Percentiles rank a stretch among this genome's conserved stretches.
These are phyloP conservation scores for Phytopythium oedochilum DNA, from an alignment of 352 stramenopile genomes.

Conservation along the genomic window DNA sequence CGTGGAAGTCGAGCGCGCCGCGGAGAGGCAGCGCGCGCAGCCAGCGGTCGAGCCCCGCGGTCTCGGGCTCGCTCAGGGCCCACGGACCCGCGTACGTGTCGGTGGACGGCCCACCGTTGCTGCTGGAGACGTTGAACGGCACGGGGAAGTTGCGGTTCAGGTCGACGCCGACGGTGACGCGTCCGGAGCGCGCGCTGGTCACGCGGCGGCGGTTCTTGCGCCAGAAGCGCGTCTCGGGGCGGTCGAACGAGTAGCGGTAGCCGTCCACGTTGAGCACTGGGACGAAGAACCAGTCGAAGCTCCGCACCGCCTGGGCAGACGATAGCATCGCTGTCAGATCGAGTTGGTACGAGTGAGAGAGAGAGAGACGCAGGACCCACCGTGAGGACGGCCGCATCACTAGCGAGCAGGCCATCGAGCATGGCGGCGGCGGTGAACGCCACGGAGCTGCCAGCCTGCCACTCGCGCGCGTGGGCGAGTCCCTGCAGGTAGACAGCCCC, in stretches of 20 bases:
- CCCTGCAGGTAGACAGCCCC: constrained; percentile 13
- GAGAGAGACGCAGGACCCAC: not conserved
- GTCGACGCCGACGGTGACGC: constrained; percentile 16
- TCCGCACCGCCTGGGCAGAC: constrained; percentile 6
- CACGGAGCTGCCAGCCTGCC: constrained; percentile 39
- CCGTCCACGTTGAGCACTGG: constrained; percentile 32
- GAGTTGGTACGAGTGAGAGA: not conserved
- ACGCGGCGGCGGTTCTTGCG: constrained; percentile 24
- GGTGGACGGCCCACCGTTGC: constrained; percentile 5
- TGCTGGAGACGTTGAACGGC: constrained; percentile 7
- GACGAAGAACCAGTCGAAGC: constrained; percentile 24
- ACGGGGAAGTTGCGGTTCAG: constrained; percentile 29
- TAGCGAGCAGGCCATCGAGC: constrained; percentile 13
- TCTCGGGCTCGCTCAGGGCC: constrained; percentile 20
- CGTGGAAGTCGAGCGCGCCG: constrained; percentile 21
- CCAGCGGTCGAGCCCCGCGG: constrained; percentile 13
- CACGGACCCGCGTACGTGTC: constrained; percentile 18
- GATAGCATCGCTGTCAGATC: too few relatives aligned
- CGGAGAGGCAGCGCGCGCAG: constrained; percentile 12
- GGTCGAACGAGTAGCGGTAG: constrained; percentile 20
- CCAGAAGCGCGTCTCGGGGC: constrained; percentile 15
- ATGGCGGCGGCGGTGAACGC: constrained; percentile 37
- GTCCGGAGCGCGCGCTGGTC: not conserved
- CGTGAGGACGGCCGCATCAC: constrained; percentile 7
- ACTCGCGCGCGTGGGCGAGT: constrained; percentile 32